A percentile compares a stretch with the other conserved stretches of the same genome.
Evolutionary conservation across 768 basidiomycete genomes (phyloP).

Genomic region (Termitomyces sp.): DNA sequence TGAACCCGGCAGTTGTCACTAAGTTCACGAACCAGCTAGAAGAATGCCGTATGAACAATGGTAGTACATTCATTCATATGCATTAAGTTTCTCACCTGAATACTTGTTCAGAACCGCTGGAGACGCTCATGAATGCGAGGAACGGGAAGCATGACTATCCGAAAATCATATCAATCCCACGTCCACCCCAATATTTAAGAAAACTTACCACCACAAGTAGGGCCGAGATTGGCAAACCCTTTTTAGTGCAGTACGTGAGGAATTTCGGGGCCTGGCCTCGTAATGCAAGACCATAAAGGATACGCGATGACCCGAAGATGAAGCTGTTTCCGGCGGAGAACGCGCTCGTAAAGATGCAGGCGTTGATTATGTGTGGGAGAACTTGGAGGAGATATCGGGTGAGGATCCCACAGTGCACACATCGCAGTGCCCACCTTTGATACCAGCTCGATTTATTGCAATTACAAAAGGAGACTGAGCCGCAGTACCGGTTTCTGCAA

Average conservation of each 20-base stretch:
- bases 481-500: constrained; percentile 51
- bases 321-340: constrained; percentile 71
- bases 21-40: constrained; percentile 68
- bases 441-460: constrained; percentile 68
- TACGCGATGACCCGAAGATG: constrained; percentile 53
- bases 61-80: background rate
- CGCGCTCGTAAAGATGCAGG: constrained; percentile 63
- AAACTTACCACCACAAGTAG: constrained; percentile 31
- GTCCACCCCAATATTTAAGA: background rate
- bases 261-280: constrained; percentile 47
- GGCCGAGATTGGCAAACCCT: constrained; percentile 44
- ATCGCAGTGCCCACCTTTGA: constrained; percentile 43
- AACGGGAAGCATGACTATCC: constrained; percentile 34
- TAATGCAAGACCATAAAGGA: constrained; percentile 51
- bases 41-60: background rate
- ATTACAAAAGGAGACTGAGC: constrained; percentile 83
- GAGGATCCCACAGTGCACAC: background rate
- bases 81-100: constrained; percentile 53
- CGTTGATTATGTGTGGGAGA: constrained; percentile 71
- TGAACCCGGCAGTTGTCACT: constrained; percentile 63
- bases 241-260: constrained; percentile 42
- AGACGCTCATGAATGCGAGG: constrained; percentile 66
- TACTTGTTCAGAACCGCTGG: constrained; percentile 48
- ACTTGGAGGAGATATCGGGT: constrained; percentile 22
- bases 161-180: too few relatives aligned